Evolutionary conservation across 2,329 filamentous ascomycete genomes (phyloP).

Genomic region (Curvularia eragrostidis): DNA sequence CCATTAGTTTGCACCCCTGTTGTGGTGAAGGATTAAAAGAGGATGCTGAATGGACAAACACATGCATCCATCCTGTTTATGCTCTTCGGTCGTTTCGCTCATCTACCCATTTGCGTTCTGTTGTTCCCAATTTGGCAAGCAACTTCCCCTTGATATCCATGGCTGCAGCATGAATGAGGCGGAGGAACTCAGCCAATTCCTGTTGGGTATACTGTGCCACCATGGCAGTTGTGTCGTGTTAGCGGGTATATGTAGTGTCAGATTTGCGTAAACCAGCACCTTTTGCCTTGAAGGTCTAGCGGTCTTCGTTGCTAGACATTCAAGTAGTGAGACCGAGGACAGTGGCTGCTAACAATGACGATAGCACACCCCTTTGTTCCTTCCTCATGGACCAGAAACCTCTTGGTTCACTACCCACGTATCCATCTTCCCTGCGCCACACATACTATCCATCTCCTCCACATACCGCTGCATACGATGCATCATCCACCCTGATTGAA

Average conservation of each 20-base stretch:
- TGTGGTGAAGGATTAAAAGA: background rate
- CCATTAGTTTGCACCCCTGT: background rate
- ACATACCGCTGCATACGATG: constrained; percentile 1
- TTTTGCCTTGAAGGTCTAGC: too few species aligned
- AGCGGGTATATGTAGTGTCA: background rate
- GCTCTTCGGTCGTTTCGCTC: background rate
- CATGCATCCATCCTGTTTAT: background rate
- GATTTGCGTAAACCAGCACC: background rate
- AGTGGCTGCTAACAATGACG: background rate
- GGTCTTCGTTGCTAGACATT: too few species aligned
- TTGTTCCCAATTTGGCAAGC: background rate
- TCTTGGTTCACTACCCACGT: background rate
- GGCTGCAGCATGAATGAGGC: background rate
- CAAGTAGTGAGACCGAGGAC: too few species aligned
- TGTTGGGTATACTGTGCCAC: background rate
- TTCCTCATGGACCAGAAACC: background rate
- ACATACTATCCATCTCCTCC: background rate
- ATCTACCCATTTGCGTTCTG: background rate
- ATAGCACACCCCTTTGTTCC: background rate
- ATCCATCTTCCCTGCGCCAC: background rate
- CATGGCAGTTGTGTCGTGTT: background rate
- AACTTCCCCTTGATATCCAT: background rate
- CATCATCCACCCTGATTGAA: constrained; percentile 13
- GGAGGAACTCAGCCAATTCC: background rate
- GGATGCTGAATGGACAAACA: background rate